phyloP scores from a whole-genome alignment of 495 filamentous ascomycete species.

The Neurospora discreta region DNA sequence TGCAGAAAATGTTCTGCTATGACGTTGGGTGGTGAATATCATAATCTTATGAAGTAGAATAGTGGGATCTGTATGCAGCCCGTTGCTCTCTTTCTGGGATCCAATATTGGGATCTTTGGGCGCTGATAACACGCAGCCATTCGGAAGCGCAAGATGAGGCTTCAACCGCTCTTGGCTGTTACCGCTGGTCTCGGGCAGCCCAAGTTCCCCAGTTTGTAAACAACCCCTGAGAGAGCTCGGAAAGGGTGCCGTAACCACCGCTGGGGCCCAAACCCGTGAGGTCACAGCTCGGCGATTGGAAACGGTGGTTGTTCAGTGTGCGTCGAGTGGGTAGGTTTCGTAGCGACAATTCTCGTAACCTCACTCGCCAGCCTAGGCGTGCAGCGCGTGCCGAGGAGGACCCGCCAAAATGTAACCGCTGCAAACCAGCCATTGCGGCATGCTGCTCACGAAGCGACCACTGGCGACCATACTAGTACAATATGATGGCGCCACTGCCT shows the following conservation, averaged over 20 bases:
- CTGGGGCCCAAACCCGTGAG: background rate
- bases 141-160: background rate
- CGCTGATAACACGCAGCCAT: background rate
- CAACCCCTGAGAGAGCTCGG: background rate
- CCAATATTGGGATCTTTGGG: background rate
- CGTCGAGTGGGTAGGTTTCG: background rate
- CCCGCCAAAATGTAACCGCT: background rate
- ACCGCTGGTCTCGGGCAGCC: background rate
- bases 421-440: background rate
- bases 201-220: background rate
- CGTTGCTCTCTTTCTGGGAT: background rate
- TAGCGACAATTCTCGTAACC: background rate
- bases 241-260: background rate
- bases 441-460: background rate
- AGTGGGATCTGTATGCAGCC: background rate
- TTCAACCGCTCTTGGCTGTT: background rate
- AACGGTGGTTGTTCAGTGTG: background rate
- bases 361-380: background rate
- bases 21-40: background rate
- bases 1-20: background rate
- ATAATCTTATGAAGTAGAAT: background rate
- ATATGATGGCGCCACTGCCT: background rate
- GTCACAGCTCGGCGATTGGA: background rate
- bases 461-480: background rate
- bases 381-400: background rate